These are phyloP conservation scores for Spathaspora sp. DNA, from an alignment of 1,139 yeast species.

Conservation along the genomic window DNA sequence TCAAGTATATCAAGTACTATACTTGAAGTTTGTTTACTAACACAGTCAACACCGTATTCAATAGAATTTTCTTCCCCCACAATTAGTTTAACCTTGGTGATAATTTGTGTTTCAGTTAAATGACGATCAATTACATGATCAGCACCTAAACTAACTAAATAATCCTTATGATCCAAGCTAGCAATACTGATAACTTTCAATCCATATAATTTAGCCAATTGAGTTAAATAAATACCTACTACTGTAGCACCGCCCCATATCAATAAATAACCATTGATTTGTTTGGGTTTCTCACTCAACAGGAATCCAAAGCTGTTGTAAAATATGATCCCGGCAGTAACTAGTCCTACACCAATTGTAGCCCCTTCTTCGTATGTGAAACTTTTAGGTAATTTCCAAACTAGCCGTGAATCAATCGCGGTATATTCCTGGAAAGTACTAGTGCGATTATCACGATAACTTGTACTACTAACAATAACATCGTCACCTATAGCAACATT, in stretches of 20 bases:
- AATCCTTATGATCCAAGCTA: slow-evolving; percentile 29
- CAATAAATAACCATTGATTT: slow-evolving; percentile 21
- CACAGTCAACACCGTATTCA: slow-evolving; percentile 42
- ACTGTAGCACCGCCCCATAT: slow-evolving; percentile 53
- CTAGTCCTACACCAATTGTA: slow-evolving; percentile 48
- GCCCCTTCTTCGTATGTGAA: slow-evolving; percentile 40
- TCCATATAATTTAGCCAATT: slow-evolving; percentile 40
- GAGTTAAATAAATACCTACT: slow-evolving; percentile 43
- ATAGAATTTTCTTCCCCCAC: slow-evolving; percentile 20
- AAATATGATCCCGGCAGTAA: slow-evolving; percentile 42
- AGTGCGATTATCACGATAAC: slow-evolving; percentile 46
- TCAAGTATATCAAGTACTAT: slow-evolving; percentile 27
- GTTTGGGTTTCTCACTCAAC: slow-evolving; percentile 7
- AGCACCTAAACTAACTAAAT: slow-evolving; percentile 36
- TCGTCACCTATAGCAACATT: slow-evolving; percentile 29
- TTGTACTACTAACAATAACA: slow-evolving; percentile 44
- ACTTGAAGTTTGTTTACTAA: slow-evolving; percentile 41
- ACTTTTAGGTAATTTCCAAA: slow-evolving; percentile 37
- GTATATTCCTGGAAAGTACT: slow-evolving; percentile 49
- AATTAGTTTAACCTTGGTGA: slow-evolving; percentile 11
- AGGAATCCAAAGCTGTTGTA: slow-evolving; percentile 29
- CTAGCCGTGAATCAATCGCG: slow-evolving; percentile 41
- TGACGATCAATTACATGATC: slow-evolving; percentile 39
- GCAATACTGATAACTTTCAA: slow-evolving; percentile 42
- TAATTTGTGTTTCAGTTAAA: slow-evolving; percentile 22